phyloP scores from a whole-genome alignment of 306 rosid species.

The Sechiopsis laciniata region DNA sequence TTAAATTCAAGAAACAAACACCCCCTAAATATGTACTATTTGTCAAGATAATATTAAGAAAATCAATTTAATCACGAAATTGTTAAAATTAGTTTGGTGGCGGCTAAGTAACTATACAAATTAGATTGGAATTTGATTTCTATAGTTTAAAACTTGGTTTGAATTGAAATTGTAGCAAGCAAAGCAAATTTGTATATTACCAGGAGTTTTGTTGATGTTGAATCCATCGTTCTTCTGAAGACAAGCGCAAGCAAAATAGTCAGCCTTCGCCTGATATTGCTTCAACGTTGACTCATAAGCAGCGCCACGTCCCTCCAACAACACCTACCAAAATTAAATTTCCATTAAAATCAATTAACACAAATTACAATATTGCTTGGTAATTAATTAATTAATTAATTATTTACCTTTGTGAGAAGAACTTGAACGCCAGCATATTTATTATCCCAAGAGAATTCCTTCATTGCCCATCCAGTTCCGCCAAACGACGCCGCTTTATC shows the following conservation, averaged over 20 bases:
- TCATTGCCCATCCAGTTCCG: slow-evolving; percentile 82
- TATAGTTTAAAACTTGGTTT: too few relatives aligned
- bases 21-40: too few relatives aligned
- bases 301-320: slow-evolving; percentile 63
- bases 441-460: slow-evolving; percentile 90
- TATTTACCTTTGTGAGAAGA: slow-evolving; percentile 78
- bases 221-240: slow-evolving; percentile 77
- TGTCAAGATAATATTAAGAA: too few relatives aligned
- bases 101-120: too few relatives aligned
- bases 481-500: slow-evolving; percentile 71
- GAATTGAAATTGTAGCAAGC: too few relatives aligned
- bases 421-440: slow-evolving; percentile 80
- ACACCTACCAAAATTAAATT: slow-evolving; percentile 34
- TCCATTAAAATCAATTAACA: background rate
- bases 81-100: too few relatives aligned
- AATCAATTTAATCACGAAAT: too few relatives aligned
- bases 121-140: too few relatives aligned
- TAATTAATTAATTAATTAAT: too few relatives aligned
- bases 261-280: slow-evolving; percentile 86
- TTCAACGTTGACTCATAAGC: slow-evolving; percentile 46
- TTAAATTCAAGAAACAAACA: too few relatives aligned
- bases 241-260: slow-evolving; percentile 74
- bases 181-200: slow-evolving; percentile 23
- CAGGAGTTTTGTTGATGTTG: slow-evolving; percentile 64
- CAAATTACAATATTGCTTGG: too few relatives aligned